Evolutionary conservation across 805 yeast species (phyloP).

Genomic region (Kluyveromyces nonfermentans): DNA sequence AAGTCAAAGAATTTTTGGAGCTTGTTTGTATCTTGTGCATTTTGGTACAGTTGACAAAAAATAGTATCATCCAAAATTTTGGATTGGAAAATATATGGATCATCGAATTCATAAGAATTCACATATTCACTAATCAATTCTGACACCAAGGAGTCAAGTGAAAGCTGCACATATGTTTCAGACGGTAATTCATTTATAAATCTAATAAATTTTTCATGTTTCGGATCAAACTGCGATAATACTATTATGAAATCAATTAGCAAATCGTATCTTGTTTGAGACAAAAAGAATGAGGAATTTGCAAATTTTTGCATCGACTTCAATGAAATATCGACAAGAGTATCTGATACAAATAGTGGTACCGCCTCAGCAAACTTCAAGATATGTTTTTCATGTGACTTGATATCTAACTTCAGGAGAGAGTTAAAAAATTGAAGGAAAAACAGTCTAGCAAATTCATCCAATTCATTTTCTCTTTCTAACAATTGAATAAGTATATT

Average conservation of each 20-base stretch:
- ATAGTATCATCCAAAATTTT: slow-evolving; percentile 30
- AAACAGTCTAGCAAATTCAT: background rate
- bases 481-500: background rate
- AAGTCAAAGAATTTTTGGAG: slow-evolving; percentile 15
- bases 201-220: slow-evolving; percentile 6
- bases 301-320: slow-evolving; percentile 28
- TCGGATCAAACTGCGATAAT: slow-evolving; percentile 3
- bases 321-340: slow-evolving; percentile 27
- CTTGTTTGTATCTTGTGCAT: slow-evolving; percentile 15
- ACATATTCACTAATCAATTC: slow-evolving; percentile 17
- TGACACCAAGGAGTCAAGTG: slow-evolving; percentile 4
- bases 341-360: slow-evolving; percentile 27
- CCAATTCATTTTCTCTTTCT: background rate
- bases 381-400: slow-evolving; percentile 21
- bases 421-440: slow-evolving; percentile 19
- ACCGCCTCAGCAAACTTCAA: slow-evolving; percentile 28
- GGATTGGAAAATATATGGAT: slow-evolving; percentile 21
- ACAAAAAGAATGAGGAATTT: slow-evolving; percentile 16
- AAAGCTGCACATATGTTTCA: slow-evolving; percentile 1
- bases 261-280: slow-evolving; percentile 18
- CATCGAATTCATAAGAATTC: slow-evolving; percentile 19
- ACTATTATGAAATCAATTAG: slow-evolving; percentile 25
- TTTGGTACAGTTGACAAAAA: slow-evolving; percentile 27
- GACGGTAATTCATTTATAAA: slow-evolving; percentile 16
- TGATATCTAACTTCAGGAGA: slow-evolving; percentile 18